Conservation (phyloP, 805 yeast genomes). For the Tetrapisispora arboricola region DNA sequence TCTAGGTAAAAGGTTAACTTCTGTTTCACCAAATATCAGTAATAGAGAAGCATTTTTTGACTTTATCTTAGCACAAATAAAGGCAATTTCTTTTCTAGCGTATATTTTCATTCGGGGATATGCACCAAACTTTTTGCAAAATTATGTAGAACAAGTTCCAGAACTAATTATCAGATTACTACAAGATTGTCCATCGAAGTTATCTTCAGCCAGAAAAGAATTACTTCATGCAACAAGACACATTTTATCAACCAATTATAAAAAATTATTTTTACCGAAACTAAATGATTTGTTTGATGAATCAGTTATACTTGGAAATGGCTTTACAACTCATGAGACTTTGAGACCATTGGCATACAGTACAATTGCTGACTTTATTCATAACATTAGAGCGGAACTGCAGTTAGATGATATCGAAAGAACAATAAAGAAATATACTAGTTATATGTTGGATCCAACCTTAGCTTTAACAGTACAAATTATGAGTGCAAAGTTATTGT, state of each 20-base stretch:
- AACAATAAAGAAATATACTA: conserved; percentile 74
- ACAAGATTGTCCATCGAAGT: conserved; percentile 92
- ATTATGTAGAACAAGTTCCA: conserved; percentile 59
- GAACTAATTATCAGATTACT: conserved; percentile 74
- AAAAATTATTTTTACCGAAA: conserved; percentile 73
- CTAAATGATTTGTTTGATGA: conserved; percentile 81
- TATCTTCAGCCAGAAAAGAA: conserved; percentile 86
- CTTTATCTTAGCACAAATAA: conserved; percentile 85
- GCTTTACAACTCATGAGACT: conserved; percentile 83
- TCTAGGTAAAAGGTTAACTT: conserved; percentile 49
- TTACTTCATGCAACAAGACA: conserved; percentile 89
- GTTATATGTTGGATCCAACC: conserved; percentile 67
- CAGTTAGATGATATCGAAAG: conserved; percentile 78
- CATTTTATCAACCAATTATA: conserved; percentile 81
- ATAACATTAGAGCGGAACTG: conserved; percentile 77
- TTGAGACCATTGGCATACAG: conserved; percentile 89
- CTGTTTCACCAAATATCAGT: conserved; percentile 63
- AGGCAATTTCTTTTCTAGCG: conserved; percentile 90
- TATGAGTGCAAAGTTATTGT: conserved; percentile 85
- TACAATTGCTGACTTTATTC: conserved; percentile 91
- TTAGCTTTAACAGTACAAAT: conserved; percentile 86
- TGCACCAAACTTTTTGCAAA: conserved; percentile 51
- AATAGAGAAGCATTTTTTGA: conserved; percentile 79
- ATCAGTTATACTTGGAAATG: conserved; percentile 80
- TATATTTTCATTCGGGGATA: conserved; percentile 82